Base-by-base conservation (phyloP, 2,329 filamentous ascomycete species). In the Decorospora gaudefroyi region DNA sequence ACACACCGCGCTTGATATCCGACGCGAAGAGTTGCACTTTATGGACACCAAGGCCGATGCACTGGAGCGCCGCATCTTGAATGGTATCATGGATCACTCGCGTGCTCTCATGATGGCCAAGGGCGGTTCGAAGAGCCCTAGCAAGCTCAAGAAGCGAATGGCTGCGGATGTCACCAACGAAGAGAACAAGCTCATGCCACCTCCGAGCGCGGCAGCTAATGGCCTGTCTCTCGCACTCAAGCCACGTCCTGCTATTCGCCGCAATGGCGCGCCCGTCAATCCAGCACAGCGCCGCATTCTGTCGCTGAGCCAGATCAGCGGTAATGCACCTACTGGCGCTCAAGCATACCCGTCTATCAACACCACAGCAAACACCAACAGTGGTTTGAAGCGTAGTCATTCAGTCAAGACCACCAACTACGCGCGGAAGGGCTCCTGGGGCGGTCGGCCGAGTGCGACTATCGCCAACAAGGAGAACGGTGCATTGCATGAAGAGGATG, bases 41-140 rank as follows among this genome's bases (percentile, higher is more conserved):
- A 96, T 99, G 88, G 92, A 97, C 68, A 77, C 81, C 8, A 87
- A 92, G 51, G 93, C 92, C 2, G 90, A 96, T 68, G 82, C 84
- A 3, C 78, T 99, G 16, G 93, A 99, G 73, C 87, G 91, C 38
- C 85, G 93, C 17, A 96, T 99, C 57, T 76, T 99, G 21, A 92
- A 97, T 55, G 91, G 92, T 17, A 89, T 97, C 51, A 95, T 99
- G 74, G 91, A 97, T 60, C 92, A 97, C 68, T 96, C 92, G 13
- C 87, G 92, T 5, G 85, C 92, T 17, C 78, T 96, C n/a, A 81
- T 97, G 45, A 87, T 93, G 76, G 77, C 83, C 55, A 86, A 88
- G 73, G 62, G 62, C 6, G 74, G 80, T 40, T 63, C 67, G 22
- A 73, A 68, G 62, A 67, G 64, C 55, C 62, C 59, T 21, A 55